Conservation (phyloP, 768 basidiomycete genomes). For the Suillus bovinus region DNA sequence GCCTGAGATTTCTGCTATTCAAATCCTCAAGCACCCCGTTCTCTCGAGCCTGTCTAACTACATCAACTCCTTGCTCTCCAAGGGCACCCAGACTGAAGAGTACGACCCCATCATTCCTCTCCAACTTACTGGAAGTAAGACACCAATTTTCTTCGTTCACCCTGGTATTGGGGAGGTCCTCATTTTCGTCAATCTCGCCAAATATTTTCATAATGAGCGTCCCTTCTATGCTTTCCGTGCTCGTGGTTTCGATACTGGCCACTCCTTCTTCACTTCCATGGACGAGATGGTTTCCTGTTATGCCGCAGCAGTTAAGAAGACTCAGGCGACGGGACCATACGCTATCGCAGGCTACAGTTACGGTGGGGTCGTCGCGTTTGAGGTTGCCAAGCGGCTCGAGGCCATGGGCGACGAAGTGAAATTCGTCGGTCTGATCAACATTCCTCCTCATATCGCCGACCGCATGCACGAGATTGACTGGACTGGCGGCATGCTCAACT, state of each 20-base stretch:
- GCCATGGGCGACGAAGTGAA: constrained; percentile 29
- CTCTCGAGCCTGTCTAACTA: constrained; percentile 32
- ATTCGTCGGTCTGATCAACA: constrained; percentile 37
- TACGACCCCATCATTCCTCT: constrained; percentile 46
- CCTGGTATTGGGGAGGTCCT: constrained; percentile 44
- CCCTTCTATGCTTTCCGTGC: constrained; percentile 42
- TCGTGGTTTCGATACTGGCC: constrained; percentile 37
- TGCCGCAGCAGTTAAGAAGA: constrained; percentile 28
- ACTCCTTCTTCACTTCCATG: constrained; percentile 31
- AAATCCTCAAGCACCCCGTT: constrained; percentile 37
- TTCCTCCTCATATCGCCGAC: constrained; percentile 38
- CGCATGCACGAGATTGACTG: constrained; percentile 44
- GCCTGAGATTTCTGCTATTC: constrained; percentile 38
- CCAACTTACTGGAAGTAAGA: constrained; percentile 37
- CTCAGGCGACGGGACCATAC: constrained; percentile 34
- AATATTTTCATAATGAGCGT: constrained; percentile 40
- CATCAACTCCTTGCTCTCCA: constrained; percentile 29
- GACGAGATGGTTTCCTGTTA: constrained; percentile 36
- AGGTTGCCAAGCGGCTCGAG: constrained; percentile 35
- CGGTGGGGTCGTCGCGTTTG: constrained; percentile 39
- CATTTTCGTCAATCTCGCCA: constrained; percentile 44
- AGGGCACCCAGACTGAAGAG: constrained; percentile 19
- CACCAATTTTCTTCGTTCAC: constrained; percentile 45
- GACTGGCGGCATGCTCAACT: constrained; percentile 41
- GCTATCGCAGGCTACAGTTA: constrained; percentile 40